Percentiles rank a stretch among this genome's conserved stretches.
phyloP scores from a whole-genome alignment of 495 filamentous ascomycete species.

The Aspergillus avenaceus region DNA sequence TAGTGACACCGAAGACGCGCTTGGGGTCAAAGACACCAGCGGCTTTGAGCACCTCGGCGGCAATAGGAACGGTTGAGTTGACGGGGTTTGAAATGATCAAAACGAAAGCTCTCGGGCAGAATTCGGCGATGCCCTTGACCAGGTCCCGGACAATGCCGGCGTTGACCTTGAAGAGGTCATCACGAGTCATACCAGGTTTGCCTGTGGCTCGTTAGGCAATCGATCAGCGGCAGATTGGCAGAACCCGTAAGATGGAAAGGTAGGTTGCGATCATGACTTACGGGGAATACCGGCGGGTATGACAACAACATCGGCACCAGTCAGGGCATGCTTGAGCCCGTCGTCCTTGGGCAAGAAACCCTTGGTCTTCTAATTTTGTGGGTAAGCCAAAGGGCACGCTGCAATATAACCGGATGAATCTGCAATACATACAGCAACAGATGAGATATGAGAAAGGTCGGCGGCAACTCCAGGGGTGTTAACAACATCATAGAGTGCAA shows the following conservation, averaged over 20 bases:
- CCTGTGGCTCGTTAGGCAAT: conserved; percentile 45
- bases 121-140: conserved; percentile 78
- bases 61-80: conserved; percentile 97
- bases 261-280: conserved; percentile 40
- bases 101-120: conserved; percentile 84
- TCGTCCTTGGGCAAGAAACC: conserved; percentile 89
- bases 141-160: conserved; percentile 89
- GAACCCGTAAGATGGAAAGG: not conserved
- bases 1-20: conserved; percentile 96
- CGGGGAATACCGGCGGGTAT: conserved; percentile 98
- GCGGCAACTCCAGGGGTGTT: conserved; percentile 95
- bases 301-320: conserved; percentile 88
- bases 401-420: not conserved
- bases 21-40: conserved; percentile 89
- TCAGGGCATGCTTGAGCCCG: conserved; percentile 81
- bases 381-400: not conserved
- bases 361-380: conserved; percentile 66
- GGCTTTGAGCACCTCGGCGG: conserved; percentile 90
- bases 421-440: conserved; percentile 71
- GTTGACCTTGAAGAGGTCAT: conserved; percentile 98
- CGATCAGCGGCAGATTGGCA: not conserved
- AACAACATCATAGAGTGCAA: conserved; percentile 97
- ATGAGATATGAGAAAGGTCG: conserved; percentile 96
- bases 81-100: conserved; percentile 99
- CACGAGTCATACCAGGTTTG: conserved; percentile 98